A percentile compares a stretch with the other conserved stretches of the same genome.
Conservation (phyloP, 2,329 filamentous ascomycete genomes). For the Knufia petricola region DNA sequence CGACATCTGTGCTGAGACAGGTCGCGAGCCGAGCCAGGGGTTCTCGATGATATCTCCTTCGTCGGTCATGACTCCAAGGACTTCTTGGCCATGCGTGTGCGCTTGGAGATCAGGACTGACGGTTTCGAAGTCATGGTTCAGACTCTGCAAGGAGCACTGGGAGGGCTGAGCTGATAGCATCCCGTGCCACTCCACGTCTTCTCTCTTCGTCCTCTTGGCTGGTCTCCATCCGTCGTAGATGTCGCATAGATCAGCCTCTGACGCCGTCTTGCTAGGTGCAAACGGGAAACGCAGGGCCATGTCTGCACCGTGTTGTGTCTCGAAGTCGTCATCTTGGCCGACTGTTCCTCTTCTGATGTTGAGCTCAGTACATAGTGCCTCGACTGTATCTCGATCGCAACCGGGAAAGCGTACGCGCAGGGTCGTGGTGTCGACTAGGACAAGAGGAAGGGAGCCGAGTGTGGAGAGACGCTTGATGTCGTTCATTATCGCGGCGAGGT, state of each 20-base stretch:
- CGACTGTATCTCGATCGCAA: conserved; percentile 73
- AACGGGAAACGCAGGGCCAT: conserved; percentile 80
- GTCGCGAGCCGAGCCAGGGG: conserved; percentile 41
- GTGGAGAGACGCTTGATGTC: conserved; percentile 69
- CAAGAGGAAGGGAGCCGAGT: conserved; percentile 75
- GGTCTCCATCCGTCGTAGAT: conserved; percentile 30
- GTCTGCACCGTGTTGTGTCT: conserved; percentile 54
- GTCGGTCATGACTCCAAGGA: not conserved
- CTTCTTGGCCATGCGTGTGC: conserved; percentile 4
- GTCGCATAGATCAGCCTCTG: conserved; percentile 32
- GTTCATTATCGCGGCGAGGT: conserved; percentile 66
- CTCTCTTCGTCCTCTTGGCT: conserved; percentile 26
- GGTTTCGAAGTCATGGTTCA: conserved; percentile 1
- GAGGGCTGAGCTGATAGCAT: conserved; percentile 39
- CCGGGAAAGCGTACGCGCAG: conserved; percentile 83
- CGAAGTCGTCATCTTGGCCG: conserved; percentile 68
- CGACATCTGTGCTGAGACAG: conserved; percentile 28
- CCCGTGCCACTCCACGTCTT: conserved; percentile 46
- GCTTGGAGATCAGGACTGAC: not conserved
- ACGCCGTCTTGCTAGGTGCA: conserved; percentile 52
- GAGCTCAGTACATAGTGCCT: conserved; percentile 74
- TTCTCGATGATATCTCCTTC: conserved; percentile 37
- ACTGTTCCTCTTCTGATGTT: conserved; percentile 73
- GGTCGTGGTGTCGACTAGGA: conserved; percentile 55
- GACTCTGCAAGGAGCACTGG: not conserved